Evolutionary conservation across 2,329 filamentous ascomycete genomes (phyloP), one percentile per base, ranked within the genome.

Genomic region (Cadophora gregata): DNA sequence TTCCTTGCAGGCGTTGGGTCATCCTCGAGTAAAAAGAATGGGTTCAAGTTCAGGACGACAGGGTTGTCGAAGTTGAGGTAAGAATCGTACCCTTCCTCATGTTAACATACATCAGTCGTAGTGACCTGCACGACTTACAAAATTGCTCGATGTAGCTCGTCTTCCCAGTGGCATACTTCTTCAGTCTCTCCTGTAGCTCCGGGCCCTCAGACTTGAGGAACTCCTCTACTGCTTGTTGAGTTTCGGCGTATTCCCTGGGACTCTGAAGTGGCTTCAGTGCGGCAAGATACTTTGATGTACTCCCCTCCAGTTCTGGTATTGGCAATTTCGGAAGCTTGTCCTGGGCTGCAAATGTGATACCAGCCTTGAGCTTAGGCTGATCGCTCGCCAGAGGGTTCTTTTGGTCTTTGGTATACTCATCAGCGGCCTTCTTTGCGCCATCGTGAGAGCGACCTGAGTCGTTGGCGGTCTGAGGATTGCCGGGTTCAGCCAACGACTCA

Each of bases 81-180:
- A 33, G 96, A 98, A 78, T 99, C 96, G 78, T 98, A 98, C 96
- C 94, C 94, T 97, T 45, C 64, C 25, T 19, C 24, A 51, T 33
- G 25, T 73, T 38, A 72, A 59, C 38, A 21, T 38, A 42, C 48
- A 27, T 48, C 31, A 50, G 14, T 31, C 38, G 24, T 47, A 21
- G 3, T 45, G 8, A 53, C 25, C 31, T 16, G 42, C 36, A 25
- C 9, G 12, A 85, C 92, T 77, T 86, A 97, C 95, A 99, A 75
- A 99, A 99, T 75, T 99, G 96, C 78, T 98, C 96, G 74, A 99
- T 98, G 77, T 97, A 99, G 79, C 95, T 98, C 45, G 93, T 93
- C 80, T 94, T 95, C 53, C 91, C 93, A 59, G 88, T 89, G 9
- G 96, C 94, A 82, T 98, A 99, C 74, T 90, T 89, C 82, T 94